A percentile compares a stretch with the other conserved stretches of the same genome.
These are phyloP conservation scores for Misopates orontium DNA, from an alignment of 257 asterid genomes.

Conservation along the genomic window DNA sequence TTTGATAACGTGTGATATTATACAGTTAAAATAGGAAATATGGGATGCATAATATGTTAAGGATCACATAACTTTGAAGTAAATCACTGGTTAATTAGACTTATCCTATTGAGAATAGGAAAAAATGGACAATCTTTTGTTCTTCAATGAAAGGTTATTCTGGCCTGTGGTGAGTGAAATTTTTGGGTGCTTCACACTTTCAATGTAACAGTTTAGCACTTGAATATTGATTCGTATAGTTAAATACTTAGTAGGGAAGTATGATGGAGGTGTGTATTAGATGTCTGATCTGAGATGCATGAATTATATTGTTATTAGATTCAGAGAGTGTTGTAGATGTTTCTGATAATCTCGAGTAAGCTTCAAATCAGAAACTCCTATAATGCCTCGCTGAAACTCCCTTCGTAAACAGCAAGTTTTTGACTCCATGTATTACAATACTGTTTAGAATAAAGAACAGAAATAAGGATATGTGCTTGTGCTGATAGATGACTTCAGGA, in stretches of 20 bases:
- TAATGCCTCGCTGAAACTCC: background rate
- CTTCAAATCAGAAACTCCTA: too few relatives aligned
- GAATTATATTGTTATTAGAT: background rate
- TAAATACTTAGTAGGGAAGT: background rate
- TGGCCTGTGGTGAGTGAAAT: too few relatives aligned
- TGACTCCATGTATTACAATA: background rate
- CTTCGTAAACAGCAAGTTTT: background rate
- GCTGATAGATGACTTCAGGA: background rate
- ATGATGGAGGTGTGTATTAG: background rate
- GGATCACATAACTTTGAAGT: too few relatives aligned
- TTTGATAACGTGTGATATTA: too few relatives aligned
- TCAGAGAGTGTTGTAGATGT: background rate
- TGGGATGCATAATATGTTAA: too few relatives aligned
- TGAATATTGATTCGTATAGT: background rate
- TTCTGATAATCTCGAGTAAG: too few relatives aligned
- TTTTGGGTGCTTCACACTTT: background rate
- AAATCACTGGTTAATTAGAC: too few relatives aligned
- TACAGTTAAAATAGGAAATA: too few relatives aligned
- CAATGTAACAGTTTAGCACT: background rate
- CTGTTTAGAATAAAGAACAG: background rate
- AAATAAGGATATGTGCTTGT: background rate
- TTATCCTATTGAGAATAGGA: too few relatives aligned
- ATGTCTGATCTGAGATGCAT: background rate
- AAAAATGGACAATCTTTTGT: background rate
- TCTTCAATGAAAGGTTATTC: background rate